phyloP scores from a whole-genome alignment of 805 yeast species.

The Monosporozyma yasuniensis region DNA sequence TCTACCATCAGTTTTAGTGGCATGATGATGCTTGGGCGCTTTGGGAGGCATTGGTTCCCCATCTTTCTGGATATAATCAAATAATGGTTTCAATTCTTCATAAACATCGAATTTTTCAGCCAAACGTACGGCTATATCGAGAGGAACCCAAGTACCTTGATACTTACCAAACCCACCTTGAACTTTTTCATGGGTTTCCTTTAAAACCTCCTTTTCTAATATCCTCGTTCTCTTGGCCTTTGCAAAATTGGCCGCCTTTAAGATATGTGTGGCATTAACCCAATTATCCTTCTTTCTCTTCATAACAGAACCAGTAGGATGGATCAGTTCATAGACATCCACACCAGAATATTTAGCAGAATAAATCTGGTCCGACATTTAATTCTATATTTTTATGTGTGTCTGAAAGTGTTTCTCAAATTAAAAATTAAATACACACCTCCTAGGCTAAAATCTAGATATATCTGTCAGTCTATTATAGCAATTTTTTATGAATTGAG shows the following conservation, averaged over 20 bases:
- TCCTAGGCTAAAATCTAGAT: neutral
- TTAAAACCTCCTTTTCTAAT: constrained; percentile 83
- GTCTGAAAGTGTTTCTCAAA: neutral
- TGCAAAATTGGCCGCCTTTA: constrained; percentile 88
- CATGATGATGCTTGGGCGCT: constrained; percentile 60
- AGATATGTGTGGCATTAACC: constrained; percentile 91
- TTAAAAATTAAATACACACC: neutral
- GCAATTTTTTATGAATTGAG: neutral
- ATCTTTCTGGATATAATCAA: constrained; percentile 47
- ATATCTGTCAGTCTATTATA: neutral
- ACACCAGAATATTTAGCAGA: constrained; percentile 75
- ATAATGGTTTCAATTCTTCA: constrained; percentile 54
- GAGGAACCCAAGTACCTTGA: constrained; percentile 95
- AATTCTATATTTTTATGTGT: neutral
- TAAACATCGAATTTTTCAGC: constrained; percentile 58
- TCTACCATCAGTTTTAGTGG: constrained; percentile 37
- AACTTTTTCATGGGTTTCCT: constrained; percentile 80
- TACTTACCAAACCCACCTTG: constrained; percentile 97
- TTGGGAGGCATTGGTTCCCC: constrained; percentile 48
- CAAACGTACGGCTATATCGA: constrained; percentile 59
- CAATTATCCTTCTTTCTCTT: constrained; percentile 66
- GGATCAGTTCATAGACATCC: constrained; percentile 70
- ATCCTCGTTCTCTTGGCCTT: constrained; percentile 90
- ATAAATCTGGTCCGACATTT: constrained; percentile 37
- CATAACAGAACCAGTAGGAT: constrained; percentile 66